Conservation (phyloP, 202 grass and related monocot genomes). For the Saccharum hybrid region DNA sequence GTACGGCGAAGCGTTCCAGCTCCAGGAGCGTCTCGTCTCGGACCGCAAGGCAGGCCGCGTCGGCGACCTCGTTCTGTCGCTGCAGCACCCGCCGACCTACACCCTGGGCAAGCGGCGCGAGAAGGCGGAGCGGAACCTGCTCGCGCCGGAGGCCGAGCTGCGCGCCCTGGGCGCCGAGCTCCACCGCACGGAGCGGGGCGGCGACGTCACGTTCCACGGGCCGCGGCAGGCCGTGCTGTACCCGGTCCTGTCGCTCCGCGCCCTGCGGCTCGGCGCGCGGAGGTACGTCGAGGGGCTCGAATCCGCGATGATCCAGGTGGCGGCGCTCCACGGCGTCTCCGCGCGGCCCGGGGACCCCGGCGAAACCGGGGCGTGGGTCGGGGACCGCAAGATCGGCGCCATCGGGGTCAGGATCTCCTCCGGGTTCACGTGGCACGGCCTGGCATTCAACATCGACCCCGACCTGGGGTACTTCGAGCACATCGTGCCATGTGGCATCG, state of each 20-base stretch:
- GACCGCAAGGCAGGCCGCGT: slow-evolving; percentile 64
- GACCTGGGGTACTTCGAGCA: slow-evolving; percentile 72
- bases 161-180: slow-evolving; percentile 71
- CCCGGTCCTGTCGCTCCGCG: slow-evolving; percentile 70
- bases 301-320: slow-evolving; percentile 75
- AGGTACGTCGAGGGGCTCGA: slow-evolving; percentile 89
- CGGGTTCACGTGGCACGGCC: slow-evolving; percentile 76
- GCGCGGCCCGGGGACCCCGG: slow-evolving; percentile 57
- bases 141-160: slow-evolving; percentile 60
- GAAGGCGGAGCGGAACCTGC: slow-evolving; percentile 69
- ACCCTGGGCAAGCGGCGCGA: slow-evolving; percentile 74
- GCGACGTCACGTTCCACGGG: slow-evolving; percentile 90
- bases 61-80: slow-evolving; percentile 66
- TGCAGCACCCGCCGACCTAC: slow-evolving; percentile 84
- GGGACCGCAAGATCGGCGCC: slow-evolving; percentile 87
- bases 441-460: slow-evolving; percentile 82
- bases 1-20: slow-evolving; percentile 74
- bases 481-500: slow-evolving; percentile 84
- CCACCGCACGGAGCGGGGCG: slow-evolving; percentile 74
- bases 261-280: slow-evolving; percentile 70
- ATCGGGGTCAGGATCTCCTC: slow-evolving; percentile 89
- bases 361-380: slow-evolving; percentile 85
- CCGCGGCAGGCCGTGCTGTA: slow-evolving; percentile 86
- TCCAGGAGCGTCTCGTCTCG: slow-evolving; percentile 80
- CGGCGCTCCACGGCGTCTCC: slow-evolving; percentile 68